A percentile compares a stretch with the other conserved stretches of the same genome.
phyloP scores from a whole-genome alignment of 2,329 filamentous ascomycete genomes.

The Lecanicillium sp. region DNA sequence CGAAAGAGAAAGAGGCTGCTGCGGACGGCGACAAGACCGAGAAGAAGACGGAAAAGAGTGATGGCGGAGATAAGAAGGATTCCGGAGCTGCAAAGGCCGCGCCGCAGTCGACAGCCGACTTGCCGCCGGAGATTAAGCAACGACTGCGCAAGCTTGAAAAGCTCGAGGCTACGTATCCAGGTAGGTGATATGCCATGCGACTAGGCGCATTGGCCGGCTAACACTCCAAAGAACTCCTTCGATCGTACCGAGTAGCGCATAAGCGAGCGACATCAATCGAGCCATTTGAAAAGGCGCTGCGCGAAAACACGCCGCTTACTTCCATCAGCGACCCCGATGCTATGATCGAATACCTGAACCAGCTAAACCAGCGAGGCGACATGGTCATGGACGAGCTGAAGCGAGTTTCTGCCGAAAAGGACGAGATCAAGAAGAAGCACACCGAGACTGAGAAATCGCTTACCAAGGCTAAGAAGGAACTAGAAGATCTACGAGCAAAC shows the following conservation, averaged over 20 bases:
- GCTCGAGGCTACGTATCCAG: conserved; percentile 79
- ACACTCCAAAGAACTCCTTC: conserved; percentile 62
- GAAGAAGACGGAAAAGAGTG: too few relatives aligned
- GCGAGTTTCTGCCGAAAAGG: conserved; percentile 73
- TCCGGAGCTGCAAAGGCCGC: conserved; percentile 16
- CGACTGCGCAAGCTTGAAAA: conserved; percentile 85
- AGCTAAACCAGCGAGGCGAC: conserved; percentile 77
- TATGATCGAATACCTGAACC: conserved; percentile 82
- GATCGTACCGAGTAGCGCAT: conserved; percentile 89
- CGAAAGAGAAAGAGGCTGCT: conserved; percentile 17
- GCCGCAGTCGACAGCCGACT: conserved; percentile 36
- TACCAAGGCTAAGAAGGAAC: conserved; percentile 56
- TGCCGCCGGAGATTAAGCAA: conserved; percentile 67
- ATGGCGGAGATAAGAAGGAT: too few relatives aligned
- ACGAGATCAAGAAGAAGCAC: conserved; percentile 70
- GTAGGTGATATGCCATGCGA: conserved; percentile 36
- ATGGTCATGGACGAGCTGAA: conserved; percentile 95
- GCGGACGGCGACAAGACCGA: conserved; percentile 15
- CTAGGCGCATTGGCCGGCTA: conserved; percentile 1
- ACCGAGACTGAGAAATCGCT: conserved; percentile 62
- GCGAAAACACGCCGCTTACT: conserved; percentile 86
- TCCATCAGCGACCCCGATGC: conserved; percentile 81
- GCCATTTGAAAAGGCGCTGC: conserved; percentile 83
- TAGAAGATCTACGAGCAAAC: conserved; percentile 48
- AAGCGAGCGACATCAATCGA: conserved; percentile 81